Base-by-base conservation (phyloP, 2,329 filamentous ascomycete species). In the Phymatotrichopsis omnivora region DNA sequence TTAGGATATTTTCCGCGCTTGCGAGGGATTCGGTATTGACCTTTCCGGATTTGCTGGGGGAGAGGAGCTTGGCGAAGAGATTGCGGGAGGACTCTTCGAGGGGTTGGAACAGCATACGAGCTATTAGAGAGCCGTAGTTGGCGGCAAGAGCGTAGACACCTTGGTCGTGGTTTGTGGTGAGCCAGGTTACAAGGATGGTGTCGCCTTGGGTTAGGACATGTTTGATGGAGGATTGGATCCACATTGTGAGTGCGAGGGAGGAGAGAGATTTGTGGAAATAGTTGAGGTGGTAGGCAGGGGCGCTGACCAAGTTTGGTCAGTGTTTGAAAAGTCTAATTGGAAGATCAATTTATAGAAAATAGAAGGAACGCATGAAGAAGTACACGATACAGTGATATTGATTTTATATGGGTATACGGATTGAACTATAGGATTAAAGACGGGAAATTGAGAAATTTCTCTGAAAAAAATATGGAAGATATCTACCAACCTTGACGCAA, bases 201-300 rank as follows among this genome's bases (percentile, higher is more conserved):
- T 98, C 91, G 49, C 89, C 91, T 65, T 96, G 86, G 0, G 91
- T 96, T 41, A 98, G 74, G 41, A 96, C 62, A 62, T 96, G 89
- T 64, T 98, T 98, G 58, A 96, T 76, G 16, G 85, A 66, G 27
- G 84, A 87, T 65, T 98, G 91, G 5, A 86, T 68, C 65, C 86
- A 89, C 62, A 96, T 75, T 58, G 81, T 93, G n/a, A 73, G 71
- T 3, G 82, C 82, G 3, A 96, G 73, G 14, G 29, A 45, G 7
- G 49, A 36, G 33, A 55, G 49, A 5, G 41, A 49, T 20, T 22
- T 37, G 25, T 52, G 31, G 30, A 55, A 55, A 24, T 41, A 38
- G 25, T 35, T 30, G 3, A 38, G 14, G 19, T 42, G 23, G 32
- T 53, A 53, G 22, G 14, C 33, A 11, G 22, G 27, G 8, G 32